These are phyloP conservation scores for Cyclostephanos invisitatus DNA, from an alignment of 108 stramenopile species.

Conservation along the genomic window DNA sequence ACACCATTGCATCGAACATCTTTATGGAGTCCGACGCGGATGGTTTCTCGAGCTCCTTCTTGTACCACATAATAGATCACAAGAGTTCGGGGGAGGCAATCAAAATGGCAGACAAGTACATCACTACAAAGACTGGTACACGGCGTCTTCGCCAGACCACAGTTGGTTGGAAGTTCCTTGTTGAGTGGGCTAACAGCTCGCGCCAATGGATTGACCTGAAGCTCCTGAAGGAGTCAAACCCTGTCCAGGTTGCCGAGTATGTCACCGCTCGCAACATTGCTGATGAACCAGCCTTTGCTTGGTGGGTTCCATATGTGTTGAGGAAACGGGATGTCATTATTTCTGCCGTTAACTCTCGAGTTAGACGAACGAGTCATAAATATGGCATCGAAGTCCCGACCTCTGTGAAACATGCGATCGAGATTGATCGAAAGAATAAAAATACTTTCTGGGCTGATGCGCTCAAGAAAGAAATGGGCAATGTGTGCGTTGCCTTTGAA, in stretches of 20 bases:
- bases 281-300: constrained; percentile 29
- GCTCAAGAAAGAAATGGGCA: constrained; percentile 38
- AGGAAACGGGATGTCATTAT: constrained; percentile 19
- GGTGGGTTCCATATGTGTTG: constrained; percentile 23
- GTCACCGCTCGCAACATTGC: neutral
- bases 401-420: constrained; percentile 15
- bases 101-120: neutral
- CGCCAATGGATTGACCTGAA: too few relatives aligned
- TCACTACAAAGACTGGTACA: neutral
- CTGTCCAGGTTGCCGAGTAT: too few relatives aligned
- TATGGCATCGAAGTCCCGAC: constrained; percentile 20
- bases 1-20: neutral
- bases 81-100: neutral
- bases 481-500: constrained; percentile 36
- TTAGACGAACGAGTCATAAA: constrained; percentile 12
- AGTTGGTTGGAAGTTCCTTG: constrained; percentile 28
- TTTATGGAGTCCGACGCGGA: neutral
- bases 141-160: constrained; percentile 11
- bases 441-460: constrained; percentile 46
- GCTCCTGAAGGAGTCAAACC: constrained; percentile 23
- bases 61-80: neutral
- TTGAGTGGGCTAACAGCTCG: constrained; percentile 21
- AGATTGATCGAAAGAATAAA: constrained; percentile 23
- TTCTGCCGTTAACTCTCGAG: constrained; percentile 19
- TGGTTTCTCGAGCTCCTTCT: neutral